Evolutionary conservation across 2,329 filamentous ascomycete genomes (phyloP), one percentile per base, ranked within the genome.

Genomic region (Curvularia eragrostidis): DNA sequence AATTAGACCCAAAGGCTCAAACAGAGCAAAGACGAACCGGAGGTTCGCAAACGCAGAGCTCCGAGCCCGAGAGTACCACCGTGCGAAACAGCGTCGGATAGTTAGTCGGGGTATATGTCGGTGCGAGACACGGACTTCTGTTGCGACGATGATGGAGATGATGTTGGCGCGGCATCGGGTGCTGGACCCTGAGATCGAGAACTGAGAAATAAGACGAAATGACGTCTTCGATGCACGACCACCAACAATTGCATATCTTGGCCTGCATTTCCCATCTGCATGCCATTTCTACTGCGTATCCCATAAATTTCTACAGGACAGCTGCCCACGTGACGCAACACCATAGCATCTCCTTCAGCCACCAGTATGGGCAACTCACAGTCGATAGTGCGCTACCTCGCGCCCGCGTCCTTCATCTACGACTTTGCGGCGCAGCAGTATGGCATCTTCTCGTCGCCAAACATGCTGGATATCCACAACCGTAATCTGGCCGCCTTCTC

Each of bases 401-500:
- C 84, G 32, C 84, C 85, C 0, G 70, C 79, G 15, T 83, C 83
- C 21, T 87, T 87, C 72, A 49, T 78, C 18, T 81, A 83, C 70
- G 83, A 87, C 73, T 86, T 87, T 65, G 82, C 81, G 3, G 80
- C 82, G 1, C 85, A 87, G 69, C 82, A 84, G 68, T 87, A 87
- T 72, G 85, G 84, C 70, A 82, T 87, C 71, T 78, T 84, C 30
- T 81, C 80, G 34, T 77, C 70, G 0, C 85, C 85, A 0, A 86
- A 83, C 61, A 87, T 87, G 85, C 82, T 85, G 62, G 81, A 86
- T 48, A 77, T 87, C 30, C 84, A 87, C 68, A 81, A 87, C 64
- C 73, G 74, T 30, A 85, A 87, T 66, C 74, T 86, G 5, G 85
- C 83, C 1, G 87, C 86, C 67, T 87, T 84, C 76, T 82, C 79